Evolutionary conservation across 345 rosid genomes (phyloP), one percentile per base, ranked within the genome.

Genomic region (Durio zibethinus): DNA sequence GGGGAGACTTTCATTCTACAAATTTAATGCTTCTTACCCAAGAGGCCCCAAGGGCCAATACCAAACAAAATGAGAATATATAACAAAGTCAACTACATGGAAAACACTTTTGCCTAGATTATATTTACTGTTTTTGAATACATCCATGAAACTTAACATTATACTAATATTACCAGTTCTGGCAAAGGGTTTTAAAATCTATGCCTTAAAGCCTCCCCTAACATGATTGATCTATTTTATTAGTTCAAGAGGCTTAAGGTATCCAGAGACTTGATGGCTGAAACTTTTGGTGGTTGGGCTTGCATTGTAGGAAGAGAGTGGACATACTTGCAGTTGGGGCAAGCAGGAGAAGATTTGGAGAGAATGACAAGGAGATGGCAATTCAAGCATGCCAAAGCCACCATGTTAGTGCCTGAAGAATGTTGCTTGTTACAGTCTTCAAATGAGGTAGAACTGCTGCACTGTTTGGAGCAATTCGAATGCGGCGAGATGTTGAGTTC

Each of bases 311-410:
- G 79, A 56, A 85, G 82, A 15, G 88, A 82, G 85, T 87, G 90
- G n/a, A 87, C 71, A 73, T 76, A 85, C 81, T 87, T 87, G 90
- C 90, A 87, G 27, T 87, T 87, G 1, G 90, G 90, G 75, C 90
- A 87, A 47, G 88, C 79, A 57, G 88, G 90, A 16, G 85, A 82
- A 2, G 90, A 77, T 80, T 76, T 85, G 35, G 87, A 84, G 35
- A 87, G 82, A 4, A 87, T 87, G 12, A 87, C 88, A 38, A 87
- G 87, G 10, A 87, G 90, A 79, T 87, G 90, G 42, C 90, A 87
- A 73, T 83, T 87, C 75, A 80, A 59, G 48, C 90, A 87, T 14
- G 90, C 85, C 76, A 87, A 68, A 7, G 90, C 90, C 62, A 87
- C 88, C 88, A 85, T 87, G 78, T 72, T 82, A 21, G 23, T 79